Evolutionary conservation across 768 basidiomycete genomes (phyloP).

Genomic region (Exidia glandulosa): DNA sequence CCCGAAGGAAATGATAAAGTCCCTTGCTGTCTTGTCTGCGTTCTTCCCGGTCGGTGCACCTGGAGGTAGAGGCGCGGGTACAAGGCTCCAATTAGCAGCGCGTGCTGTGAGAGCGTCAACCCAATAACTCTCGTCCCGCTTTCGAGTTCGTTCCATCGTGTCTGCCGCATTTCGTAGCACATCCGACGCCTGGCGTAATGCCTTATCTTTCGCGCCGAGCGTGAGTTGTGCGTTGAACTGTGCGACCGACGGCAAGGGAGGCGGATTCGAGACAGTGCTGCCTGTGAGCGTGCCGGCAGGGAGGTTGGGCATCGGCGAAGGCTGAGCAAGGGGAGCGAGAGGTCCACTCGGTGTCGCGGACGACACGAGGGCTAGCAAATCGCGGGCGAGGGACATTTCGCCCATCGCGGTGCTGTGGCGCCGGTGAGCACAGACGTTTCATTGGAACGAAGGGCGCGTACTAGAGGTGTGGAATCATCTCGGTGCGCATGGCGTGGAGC

Average conservation of each 20-base stretch:
- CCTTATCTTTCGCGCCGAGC: constrained; percentile 72
- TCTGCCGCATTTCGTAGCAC: constrained; percentile 61
- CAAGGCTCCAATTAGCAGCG: constrained; percentile 67
- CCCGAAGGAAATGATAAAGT: constrained; percentile 71
- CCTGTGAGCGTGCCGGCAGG: constrained; percentile 37
- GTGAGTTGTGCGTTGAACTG: constrained; percentile 62
- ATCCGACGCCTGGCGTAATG: constrained; percentile 59
- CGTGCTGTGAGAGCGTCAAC: constrained; percentile 60
- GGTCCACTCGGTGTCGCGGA: constrained; percentile 23
- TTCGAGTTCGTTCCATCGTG: constrained; percentile 51
- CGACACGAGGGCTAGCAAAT: constrained; percentile 52
- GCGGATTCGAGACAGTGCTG: constrained; percentile 53
- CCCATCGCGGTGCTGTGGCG: constrained; percentile 53
- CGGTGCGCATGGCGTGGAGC: constrained; percentile 58
- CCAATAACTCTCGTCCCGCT: constrained; percentile 68
- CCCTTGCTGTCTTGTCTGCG: constrained; percentile 68
- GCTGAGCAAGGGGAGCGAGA: constrained; percentile 12
- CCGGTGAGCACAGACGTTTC: background rate
- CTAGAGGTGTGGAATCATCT: constrained; percentile 63
- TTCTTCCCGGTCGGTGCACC: constrained; percentile 66
- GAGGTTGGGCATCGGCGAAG: constrained; percentile 16
- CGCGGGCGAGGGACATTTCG: constrained; percentile 69
- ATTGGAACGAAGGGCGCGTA: constrained; percentile 29
- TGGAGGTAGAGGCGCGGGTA: constrained; percentile 64
- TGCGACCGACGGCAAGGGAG: constrained; percentile 51